Conservation (phyloP, 345 rosid species). For the Syzygium jambos region DNA sequence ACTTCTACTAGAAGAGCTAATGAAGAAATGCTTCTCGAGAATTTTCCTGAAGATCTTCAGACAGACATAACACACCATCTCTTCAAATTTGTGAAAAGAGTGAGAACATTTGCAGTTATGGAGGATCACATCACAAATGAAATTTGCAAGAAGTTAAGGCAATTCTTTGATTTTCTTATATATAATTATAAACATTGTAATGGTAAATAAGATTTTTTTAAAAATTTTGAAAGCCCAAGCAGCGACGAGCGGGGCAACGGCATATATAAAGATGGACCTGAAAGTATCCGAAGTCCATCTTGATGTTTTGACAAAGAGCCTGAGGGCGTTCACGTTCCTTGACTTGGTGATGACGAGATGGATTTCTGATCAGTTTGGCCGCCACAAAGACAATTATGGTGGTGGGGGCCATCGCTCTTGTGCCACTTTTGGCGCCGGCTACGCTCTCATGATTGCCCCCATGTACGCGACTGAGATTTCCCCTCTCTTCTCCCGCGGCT, state of each 20-base stretch:
- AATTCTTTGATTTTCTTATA: background rate
- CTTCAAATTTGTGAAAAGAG: slow-evolving; percentile 72
- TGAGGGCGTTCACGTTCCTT: slow-evolving; percentile 51
- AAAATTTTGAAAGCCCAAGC: no score
- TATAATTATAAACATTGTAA: slow-evolving; percentile 36
- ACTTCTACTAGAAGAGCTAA: slow-evolving; percentile 85
- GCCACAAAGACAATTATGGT: slow-evolving; percentile 74
- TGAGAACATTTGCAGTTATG: slow-evolving; percentile 59
- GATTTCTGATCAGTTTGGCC: slow-evolving; percentile 79
- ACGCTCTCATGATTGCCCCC: slow-evolving; percentile 94
- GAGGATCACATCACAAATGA: slow-evolving; percentile 63
- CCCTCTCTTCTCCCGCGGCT: slow-evolving; percentile 73
- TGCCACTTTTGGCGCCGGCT: no score
- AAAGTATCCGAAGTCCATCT: slow-evolving; percentile 22
- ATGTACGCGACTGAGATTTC: slow-evolving; percentile 84
- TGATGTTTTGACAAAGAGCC: slow-evolving; percentile 45
- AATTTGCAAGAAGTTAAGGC: slow-evolving; percentile 66
- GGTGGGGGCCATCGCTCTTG: slow-evolving; percentile 55
- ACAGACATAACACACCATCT: slow-evolving; percentile 82
- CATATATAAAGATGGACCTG: no score
- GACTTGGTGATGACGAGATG: slow-evolving; percentile 71
- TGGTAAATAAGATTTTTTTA: no score
- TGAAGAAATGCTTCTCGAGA: slow-evolving; percentile 56
- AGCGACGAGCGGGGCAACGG: no score
- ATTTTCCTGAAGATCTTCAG: slow-evolving; percentile 85